Evolutionary conservation across 345 rosid species (phyloP).

Genomic region (Stellera chamaejasme): DNA sequence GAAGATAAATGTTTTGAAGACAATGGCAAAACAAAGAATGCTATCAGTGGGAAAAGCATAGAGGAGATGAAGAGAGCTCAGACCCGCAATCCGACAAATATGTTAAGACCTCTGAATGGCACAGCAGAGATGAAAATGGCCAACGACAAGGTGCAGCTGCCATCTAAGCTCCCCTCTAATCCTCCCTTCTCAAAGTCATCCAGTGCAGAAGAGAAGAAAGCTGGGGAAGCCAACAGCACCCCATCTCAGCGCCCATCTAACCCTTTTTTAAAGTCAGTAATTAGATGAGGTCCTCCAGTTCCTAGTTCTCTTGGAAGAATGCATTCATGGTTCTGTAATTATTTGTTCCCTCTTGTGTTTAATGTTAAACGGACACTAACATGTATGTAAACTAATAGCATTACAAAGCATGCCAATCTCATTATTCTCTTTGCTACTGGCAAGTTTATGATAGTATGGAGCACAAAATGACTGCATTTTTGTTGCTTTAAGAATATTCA

Average conservation of each 20-base stretch:
- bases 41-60: not conserved
- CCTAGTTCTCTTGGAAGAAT: too few relatives aligned
- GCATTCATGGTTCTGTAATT: too few relatives aligned
- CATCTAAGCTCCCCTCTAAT: constrained; percentile 33
- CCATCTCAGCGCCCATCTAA: constrained; percentile 34
- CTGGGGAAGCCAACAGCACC: constrained; percentile 13
- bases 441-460: too few relatives aligned
- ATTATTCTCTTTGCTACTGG: too few relatives aligned
- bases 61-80: constrained; percentile 12
- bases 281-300: constrained; percentile 14
- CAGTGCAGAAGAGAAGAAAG: constrained; percentile 5
- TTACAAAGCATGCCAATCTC: too few relatives aligned
- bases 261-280: constrained; percentile 35
- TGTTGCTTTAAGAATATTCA: too few relatives aligned
- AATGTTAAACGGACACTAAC: too few relatives aligned
- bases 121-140: constrained; percentile 18
- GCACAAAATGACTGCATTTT: too few relatives aligned
- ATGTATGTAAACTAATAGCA: too few relatives aligned
- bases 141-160: constrained; percentile 16
- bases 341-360: too few relatives aligned
- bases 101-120: constrained; percentile 19
- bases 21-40: constrained; percentile 12
- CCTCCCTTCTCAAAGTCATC: constrained; percentile 46
- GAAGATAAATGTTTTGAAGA: constrained; percentile 14
- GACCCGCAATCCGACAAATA: constrained; percentile 15